Evolutionary conservation across 345 rosid species (phyloP), one percentile per base, ranked within the genome.

Genomic region (Camelina neglecta): DNA sequence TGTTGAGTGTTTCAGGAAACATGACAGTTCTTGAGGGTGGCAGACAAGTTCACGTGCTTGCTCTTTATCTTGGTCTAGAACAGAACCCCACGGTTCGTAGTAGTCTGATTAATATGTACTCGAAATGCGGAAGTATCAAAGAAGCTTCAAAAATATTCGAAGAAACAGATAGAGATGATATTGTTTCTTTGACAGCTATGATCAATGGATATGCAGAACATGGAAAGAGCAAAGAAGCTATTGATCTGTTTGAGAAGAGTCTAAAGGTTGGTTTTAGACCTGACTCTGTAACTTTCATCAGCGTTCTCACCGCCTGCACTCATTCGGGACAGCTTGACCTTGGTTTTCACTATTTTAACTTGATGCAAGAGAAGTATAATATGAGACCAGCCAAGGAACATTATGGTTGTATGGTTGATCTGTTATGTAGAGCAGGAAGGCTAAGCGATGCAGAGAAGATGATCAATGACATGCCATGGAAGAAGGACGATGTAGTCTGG

Each of bases 201-300:
- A 87, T 90, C 68, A 90, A 90, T 67, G 97, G 93, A 54, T 90
- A 81, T 73, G 97, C 98, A 68, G 98, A 94, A 55, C 95, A 94
- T 61, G 98, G 98, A 35, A 81, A 77, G 72, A 73, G 96, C 80
- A 59, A 70, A 39, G 89, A 92, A 81, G 97, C 93, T 38, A 82
- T 94, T 74, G 72, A 81, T 65, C 80, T 92, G 79, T 94, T 94
- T 54, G 88, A 92, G 72, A 90, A 83, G 81, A 81, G 91, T 69
- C 74, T 80, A 33, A 64, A 41, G 18, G 59, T 73, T 71, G 86
- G 92, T 60, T 64, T 89, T 79, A 86, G 76, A 75, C 98, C 97
- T 5, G 98, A 94, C 60, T 49, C 85, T 8, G 89, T 94, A 75
- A 75, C 90, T 45, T 92, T 88, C 77, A 86, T 94, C 71, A 97